Evolutionary conservation across 352 stramenopile genomes (phyloP).

Genomic region (Peronospora tabacina): DNA sequence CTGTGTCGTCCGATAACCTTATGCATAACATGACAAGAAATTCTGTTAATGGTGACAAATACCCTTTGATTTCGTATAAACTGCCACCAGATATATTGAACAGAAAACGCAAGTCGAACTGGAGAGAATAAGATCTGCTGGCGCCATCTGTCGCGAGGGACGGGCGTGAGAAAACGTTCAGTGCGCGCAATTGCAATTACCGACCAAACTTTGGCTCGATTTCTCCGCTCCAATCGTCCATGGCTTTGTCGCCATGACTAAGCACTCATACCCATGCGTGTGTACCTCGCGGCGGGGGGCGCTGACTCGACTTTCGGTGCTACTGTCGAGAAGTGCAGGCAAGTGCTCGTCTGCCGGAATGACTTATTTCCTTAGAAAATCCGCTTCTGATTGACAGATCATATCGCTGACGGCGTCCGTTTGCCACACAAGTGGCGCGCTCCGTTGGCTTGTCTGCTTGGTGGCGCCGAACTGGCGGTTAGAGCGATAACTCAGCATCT

Average conservation of each 20-base stretch:
- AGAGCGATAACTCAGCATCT: background rate
- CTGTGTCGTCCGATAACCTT: background rate
- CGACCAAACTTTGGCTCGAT: background rate
- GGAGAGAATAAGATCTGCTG: conserved; percentile 30
- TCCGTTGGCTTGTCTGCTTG: conserved; percentile 28
- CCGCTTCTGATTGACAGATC: conserved; percentile 23
- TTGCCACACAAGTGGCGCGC: conserved; percentile 15
- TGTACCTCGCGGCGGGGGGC: background rate
- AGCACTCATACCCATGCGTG: background rate
- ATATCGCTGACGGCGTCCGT: conserved; percentile 8
- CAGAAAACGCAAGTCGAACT: background rate
- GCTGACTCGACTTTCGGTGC: background rate
- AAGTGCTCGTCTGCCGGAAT: conserved; percentile 27
- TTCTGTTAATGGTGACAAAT: too few species aligned
- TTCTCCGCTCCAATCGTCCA: background rate
- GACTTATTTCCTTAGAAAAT: conserved; percentile 17
- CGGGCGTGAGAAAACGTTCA: conserved; percentile 29
- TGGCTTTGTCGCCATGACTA: background rate
- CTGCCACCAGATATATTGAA: background rate
- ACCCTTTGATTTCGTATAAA: background rate
- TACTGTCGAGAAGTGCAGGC: conserved; percentile 4
- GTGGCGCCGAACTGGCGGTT: background rate
- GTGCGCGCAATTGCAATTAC: conserved; percentile 6
- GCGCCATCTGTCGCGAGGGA: conserved; percentile 14
- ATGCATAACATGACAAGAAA: background rate